These are phyloP conservation scores for Hemileccinum rubropunctum DNA, from an alignment of 768 basidiomycete genomes.

Conservation along the genomic window DNA sequence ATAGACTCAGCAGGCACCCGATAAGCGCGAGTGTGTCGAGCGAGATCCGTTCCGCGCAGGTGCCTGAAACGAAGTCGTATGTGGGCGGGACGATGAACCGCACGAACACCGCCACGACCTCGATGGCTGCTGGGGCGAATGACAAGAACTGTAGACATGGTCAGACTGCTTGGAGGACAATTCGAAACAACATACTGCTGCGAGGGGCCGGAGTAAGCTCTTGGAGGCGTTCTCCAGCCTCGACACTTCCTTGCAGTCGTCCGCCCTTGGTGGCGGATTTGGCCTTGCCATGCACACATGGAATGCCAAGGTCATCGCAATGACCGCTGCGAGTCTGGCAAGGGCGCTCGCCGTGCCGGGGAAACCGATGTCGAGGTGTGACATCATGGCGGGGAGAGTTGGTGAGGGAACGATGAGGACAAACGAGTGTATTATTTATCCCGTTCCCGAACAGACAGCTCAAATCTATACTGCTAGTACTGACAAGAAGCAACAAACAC, in stretches of 20 bases:
- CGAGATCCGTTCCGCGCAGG: slow-evolving; percentile 8
- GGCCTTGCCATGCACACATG: slow-evolving; percentile 6
- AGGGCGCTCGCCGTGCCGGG: neutral
- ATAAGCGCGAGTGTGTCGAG: neutral
- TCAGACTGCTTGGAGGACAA: neutral
- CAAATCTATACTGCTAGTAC: no score
- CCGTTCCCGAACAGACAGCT: neutral
- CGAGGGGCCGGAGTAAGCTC: neutral
- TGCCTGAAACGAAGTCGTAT: neutral
- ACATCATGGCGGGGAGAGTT: neutral
- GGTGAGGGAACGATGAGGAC: neutral
- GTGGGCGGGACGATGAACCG: neutral
- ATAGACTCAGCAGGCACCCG: slow-evolving; percentile 11
- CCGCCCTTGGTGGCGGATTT: slow-evolving; percentile 2
- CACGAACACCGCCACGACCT: neutral
- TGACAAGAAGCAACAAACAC: no score
- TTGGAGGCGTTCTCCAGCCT: neutral
- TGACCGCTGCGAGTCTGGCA: neutral
- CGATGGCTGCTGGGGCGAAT: slow-evolving; percentile 1
- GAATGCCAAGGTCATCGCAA: neutral
- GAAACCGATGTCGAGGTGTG: neutral
- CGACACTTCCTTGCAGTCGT: neutral
- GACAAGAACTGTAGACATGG: neutral
- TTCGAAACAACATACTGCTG: neutral
- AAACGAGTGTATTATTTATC: neutral